These are phyloP conservation scores for Paramyrothecium roridum DNA, from an alignment of 2,329 filamentous ascomycete genomes.

Conservation along the genomic window DNA sequence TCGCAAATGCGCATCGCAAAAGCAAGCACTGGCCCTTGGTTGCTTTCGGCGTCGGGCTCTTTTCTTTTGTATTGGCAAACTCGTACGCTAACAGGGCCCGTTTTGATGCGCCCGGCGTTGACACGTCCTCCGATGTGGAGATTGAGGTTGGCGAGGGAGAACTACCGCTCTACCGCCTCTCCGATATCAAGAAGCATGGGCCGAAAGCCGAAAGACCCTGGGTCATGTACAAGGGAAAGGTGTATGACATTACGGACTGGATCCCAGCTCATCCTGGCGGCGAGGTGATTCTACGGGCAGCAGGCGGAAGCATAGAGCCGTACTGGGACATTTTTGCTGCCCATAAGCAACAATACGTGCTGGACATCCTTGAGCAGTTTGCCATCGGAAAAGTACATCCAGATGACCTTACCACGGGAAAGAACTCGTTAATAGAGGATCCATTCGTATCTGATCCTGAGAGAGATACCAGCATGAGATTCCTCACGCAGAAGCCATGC, in stretches of 20 bases:
- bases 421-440: constrained; percentile 35
- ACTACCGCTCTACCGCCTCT: constrained; percentile 18
- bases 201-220: constrained; percentile 37
- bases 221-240: constrained; percentile 40
- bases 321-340: constrained; percentile 53
- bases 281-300: constrained; percentile 46
- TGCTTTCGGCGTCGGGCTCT: neutral
- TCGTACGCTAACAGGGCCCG: neutral
- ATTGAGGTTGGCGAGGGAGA: neutral
- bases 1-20: no score
- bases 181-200: constrained; percentile 30
- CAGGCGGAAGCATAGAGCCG: constrained; percentile 44
- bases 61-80: neutral
- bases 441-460: constrained; percentile 39
- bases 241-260: constrained; percentile 53
- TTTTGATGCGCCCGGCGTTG: neutral
- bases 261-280: constrained; percentile 46
- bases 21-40: neutral
- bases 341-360: constrained; percentile 46
- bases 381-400: constrained; percentile 37
- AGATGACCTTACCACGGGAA: constrained; percentile 33
- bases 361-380: constrained; percentile 45
- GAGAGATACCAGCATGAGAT: constrained; percentile 35
- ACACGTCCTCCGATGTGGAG: neutral
- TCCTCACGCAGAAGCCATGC: constrained; percentile 40